phyloP scores from a whole-genome alignment of 352 stramenopile species.

The Pythium catenulatum region DNA sequence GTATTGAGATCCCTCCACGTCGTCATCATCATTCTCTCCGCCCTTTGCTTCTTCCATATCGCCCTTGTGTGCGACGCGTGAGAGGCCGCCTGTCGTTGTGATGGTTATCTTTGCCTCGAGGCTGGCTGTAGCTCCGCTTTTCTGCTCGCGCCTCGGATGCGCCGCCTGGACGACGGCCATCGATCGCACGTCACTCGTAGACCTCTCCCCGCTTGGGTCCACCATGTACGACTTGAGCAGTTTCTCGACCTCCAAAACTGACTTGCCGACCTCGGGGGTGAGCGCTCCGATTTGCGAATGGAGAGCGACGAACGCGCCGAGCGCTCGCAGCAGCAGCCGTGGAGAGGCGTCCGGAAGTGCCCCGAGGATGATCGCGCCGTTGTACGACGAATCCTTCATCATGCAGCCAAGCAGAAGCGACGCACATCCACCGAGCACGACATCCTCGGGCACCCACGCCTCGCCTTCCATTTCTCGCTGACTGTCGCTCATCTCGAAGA shows the following conservation, averaged over 20 bases:
- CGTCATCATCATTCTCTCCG: neutral
- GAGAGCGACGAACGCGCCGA: conserved; percentile 83
- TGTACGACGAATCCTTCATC: conserved; percentile 73
- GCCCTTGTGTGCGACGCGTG: neutral
- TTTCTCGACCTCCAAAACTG: conserved; percentile 83
- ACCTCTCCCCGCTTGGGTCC: neutral
- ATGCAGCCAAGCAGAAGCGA: conserved; percentile 86
- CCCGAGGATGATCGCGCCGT: conserved; percentile 65
- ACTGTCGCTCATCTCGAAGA: conserved; percentile 69
- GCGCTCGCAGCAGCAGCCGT: conserved; percentile 71
- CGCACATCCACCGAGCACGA: conserved; percentile 83
- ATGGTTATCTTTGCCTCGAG: neutral
- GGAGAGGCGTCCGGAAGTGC: conserved; percentile 72
- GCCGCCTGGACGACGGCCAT: no score
- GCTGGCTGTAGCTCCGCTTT: neutral
- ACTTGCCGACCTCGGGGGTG: conserved; percentile 80
- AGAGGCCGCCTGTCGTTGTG: no score
- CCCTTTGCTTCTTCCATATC: conserved; percentile 23
- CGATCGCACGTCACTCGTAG: no score
- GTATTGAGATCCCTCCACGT: conserved; percentile 19
- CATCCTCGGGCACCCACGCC: conserved; percentile 82
- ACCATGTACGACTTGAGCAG: conserved; percentile 69
- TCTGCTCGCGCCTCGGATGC: no score
- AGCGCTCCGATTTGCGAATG: conserved; percentile 87
- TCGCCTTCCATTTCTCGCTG: conserved; percentile 52